Evolutionary conservation across 1,284 basidiomycete genomes (phyloP).

Genomic region (Fomitopsis schrenkii): DNA sequence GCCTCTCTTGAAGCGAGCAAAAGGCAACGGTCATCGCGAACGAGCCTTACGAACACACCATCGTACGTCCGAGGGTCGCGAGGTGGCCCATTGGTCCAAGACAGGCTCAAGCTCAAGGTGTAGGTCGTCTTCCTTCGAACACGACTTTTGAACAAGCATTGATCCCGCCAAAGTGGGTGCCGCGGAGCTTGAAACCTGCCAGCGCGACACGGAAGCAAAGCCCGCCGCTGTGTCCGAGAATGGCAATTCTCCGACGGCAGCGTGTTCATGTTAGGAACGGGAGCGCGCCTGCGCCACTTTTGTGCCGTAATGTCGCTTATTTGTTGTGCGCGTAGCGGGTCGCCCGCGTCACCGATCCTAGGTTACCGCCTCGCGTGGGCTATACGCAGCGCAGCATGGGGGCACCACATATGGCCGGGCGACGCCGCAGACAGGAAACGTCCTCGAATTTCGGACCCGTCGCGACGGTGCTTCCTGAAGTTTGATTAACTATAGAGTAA

Average conservation of each 20-base stretch:
- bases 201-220: neutral
- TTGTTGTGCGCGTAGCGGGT: neutral
- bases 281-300: neutral
- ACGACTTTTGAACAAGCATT: neutral
- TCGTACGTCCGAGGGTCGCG: neutral
- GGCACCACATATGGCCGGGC: neutral
- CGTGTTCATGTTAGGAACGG: neutral
- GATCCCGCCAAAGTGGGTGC: neutral
- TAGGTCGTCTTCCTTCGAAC: neutral
- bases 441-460: conserved; percentile 12
- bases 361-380: neutral
- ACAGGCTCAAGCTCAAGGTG: neutral
- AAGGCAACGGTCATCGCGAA: neutral
- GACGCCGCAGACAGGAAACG: neutral
- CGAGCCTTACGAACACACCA: neutral
- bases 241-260: conserved; percentile 1
- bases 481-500: conserved; percentile 7
- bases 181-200: conserved; percentile 4
- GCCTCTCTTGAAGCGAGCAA: neutral
- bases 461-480: conserved; percentile 7
- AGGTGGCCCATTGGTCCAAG: neutral
- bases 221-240: neutral
- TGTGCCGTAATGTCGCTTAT: neutral
- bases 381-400: neutral
- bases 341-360: neutral